A percentile compares a stretch with the other conserved stretches of the same genome.
Evolutionary conservation across 2,329 filamentous ascomycete genomes (phyloP).

Genomic region (Tolypocladium ophioglossoides): DNA sequence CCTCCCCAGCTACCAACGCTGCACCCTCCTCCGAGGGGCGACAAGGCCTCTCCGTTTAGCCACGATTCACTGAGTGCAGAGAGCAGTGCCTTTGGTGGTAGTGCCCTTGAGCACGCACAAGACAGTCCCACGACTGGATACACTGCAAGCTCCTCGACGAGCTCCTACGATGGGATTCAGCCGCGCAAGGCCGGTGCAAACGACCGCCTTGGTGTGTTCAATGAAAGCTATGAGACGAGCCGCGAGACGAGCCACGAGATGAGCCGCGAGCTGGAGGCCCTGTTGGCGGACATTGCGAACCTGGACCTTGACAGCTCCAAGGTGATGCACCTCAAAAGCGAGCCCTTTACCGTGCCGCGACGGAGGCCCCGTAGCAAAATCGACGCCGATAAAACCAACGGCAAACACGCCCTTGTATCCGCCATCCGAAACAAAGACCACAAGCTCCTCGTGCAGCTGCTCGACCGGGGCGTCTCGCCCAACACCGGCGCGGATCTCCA

Average conservation of each 20-base stretch:
- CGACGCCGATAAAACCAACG: constrained; percentile 30
- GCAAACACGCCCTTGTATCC: constrained; percentile 37
- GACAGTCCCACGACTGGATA: constrained; percentile 6
- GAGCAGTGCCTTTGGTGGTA: constrained; percentile 2
- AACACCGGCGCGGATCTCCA: constrained; percentile 34
- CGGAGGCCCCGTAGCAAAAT: constrained; percentile 36
- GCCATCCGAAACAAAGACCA: constrained; percentile 48
- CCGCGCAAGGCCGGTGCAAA: constrained; percentile 7
- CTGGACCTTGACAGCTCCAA: constrained; percentile 28
- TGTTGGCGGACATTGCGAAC: constrained; percentile 21
- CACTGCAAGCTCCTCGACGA: constrained; percentile 17
- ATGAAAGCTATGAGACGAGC: constrained; percentile 8
- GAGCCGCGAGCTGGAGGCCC: constrained; percentile 11
- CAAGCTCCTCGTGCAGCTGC: constrained; percentile 43
- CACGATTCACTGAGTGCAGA: constrained; percentile 7
- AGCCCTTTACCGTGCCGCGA: constrained; percentile 39
- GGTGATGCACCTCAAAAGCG: constrained; percentile 38
- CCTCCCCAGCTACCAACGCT: background rate
- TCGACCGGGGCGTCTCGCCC: constrained; percentile 45
- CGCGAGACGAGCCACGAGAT: background rate
- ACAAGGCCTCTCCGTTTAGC: constrained; percentile 1
- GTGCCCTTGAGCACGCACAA: constrained; percentile 1
- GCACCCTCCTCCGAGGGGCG: constrained; percentile 1
- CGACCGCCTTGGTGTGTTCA: constrained; percentile 20
- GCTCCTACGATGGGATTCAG: constrained; percentile 17